A percentile compares a stretch with the other conserved stretches of the same genome.
Evolutionary conservation across 768 basidiomycete genomes (phyloP).

Genomic region (Porphyrellus cyaneotinctus): DNA sequence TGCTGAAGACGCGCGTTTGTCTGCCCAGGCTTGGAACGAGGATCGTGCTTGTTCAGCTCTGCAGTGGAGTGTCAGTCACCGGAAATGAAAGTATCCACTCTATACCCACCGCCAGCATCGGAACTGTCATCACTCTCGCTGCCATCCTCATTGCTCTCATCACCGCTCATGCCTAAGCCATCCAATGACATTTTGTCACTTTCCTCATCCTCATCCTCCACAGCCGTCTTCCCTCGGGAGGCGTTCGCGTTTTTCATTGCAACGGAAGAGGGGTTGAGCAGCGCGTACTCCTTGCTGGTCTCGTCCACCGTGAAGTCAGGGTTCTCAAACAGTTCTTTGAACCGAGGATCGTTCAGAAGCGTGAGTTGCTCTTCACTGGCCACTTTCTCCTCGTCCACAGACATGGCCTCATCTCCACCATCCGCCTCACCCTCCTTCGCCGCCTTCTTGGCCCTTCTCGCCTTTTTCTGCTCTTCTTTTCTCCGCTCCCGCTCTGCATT

Average conservation of each 20-base stretch:
- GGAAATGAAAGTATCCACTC: slow-evolving; percentile 9
- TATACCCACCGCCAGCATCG: slow-evolving; percentile 50
- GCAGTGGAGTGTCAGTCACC: slow-evolving; percentile 11
- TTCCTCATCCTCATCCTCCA: slow-evolving; percentile 87
- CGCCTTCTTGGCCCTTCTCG: slow-evolving; percentile 39
- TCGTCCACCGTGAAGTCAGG: slow-evolving; percentile 92
- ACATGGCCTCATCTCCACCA: slow-evolving; percentile 32
- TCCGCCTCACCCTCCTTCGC: slow-evolving; percentile 33
- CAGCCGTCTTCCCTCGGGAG: slow-evolving; percentile 62
- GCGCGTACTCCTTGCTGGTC: slow-evolving; percentile 78
- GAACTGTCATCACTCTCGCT: slow-evolving; percentile 47
- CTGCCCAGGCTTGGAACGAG: slow-evolving; percentile 46
- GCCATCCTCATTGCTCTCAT: slow-evolving; percentile 44
- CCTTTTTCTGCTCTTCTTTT: slow-evolving; percentile 52
- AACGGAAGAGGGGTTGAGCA: slow-evolving; percentile 87
- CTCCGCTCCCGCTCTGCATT: slow-evolving; percentile 50
- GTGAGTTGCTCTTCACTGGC: slow-evolving; percentile 32
- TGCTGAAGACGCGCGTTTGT: slow-evolving; percentile 45
- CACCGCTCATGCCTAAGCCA: slow-evolving; percentile 41
- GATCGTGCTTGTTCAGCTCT: slow-evolving; percentile 58
- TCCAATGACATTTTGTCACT: slow-evolving; percentile 67
- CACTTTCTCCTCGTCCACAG: slow-evolving; percentile 25
- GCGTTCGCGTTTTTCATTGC: slow-evolving; percentile 43
- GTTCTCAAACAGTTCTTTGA: slow-evolving; percentile 86
- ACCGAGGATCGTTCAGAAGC: slow-evolving; percentile 82